Evolutionary conservation across 202 grass and related monocot species (phyloP), one percentile per base, ranked within the genome.

Genomic region (Zizania palustris): DNA sequence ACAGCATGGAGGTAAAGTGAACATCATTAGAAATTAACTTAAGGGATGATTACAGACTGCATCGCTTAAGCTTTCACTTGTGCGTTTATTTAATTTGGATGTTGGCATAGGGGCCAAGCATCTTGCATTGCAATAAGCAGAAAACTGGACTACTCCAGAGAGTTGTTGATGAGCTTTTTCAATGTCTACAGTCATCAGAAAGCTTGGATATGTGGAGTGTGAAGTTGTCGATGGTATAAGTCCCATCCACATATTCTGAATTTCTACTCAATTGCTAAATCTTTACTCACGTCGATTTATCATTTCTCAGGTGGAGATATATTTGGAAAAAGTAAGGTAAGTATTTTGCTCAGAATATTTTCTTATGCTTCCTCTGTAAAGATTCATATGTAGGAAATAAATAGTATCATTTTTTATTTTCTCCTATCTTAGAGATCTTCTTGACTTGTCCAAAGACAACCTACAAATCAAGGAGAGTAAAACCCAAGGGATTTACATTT

Each of bases 401-500:
- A 28, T 28, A 38, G 20, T 75, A 63, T 67, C 41, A 55, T 50
- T 3, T 60, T 64, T 73, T 80, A 16, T 53, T 13, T 63, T 56
- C 37, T 55, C 43, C 28, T 83, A 75, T 85, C 38, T 16, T 67
- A 97, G 93, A 82, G 93, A 97, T 78, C 93, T 97, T 88, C 84
- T 97, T 75, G 88, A 97, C 88, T 81, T 93, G 82, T 89, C 88
- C 65, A 97, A 97, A 77, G 93, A 97, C 72, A 97, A 93, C 77
- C 76, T 93, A 44, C 90, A 93, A 45, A 97, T 97, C 71, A 93
- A 97, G 87, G 88, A 97, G 82, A 90, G 84, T 50, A 91, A 87
- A 84, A 81, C 57, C 72, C 90, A 93, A 72, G 93, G 90, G 39
- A 93, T 93, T 79, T 97, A 87, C 71, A 93, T 97, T 86, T 83